Evolutionary conservation across 106 monocot species (phyloP), one percentile per base, ranked within the genome.

Genomic region (Dioscorea zingiberensis): DNA sequence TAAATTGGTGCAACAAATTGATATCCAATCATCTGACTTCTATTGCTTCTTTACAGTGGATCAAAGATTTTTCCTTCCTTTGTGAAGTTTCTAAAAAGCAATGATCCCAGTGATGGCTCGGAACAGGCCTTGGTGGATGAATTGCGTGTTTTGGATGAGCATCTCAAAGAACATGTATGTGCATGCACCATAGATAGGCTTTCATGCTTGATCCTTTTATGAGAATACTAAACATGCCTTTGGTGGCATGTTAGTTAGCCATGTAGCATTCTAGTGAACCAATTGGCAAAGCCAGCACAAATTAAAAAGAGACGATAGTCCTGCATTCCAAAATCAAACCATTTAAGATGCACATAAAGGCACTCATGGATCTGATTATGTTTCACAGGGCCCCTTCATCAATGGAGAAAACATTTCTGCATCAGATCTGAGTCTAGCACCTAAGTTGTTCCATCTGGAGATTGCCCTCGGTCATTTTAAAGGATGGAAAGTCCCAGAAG

Each of bases 371-470:
- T 38, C 6, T 38, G 6, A 38, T 2, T 38, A 38, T 65, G 10
- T 70, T 74, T 12, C 44, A n/a, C 86, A 97, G 97, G 97, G 97
- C 1, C 97, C 97, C 57, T 97, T 77, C 80, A 66, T 92, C 59
- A 70, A 73, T 71, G 81, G 85, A 0, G 81, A 88, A 30, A 84
- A 80, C 14, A 58, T 89, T 65, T 89, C 85, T 68, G 85, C 86
- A 7, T 81, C 59, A 63, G 97, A 97, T 73, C 69, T 97, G 45
- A 97, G 84, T 60, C 65, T 92, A 65, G 97, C 81, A 48, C 92
- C 92, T 18, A 92, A 92, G 49, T 65, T 97, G 48, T 92, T 69
- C 67, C 97, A 97, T 80, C 85, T 97, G 59, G 75, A 88, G 26
- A 53, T 89, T 69, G 62, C 72, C 2, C 88, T 97, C 69, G 86